A percentile compares a stretch with the other conserved stretches of the same genome.
phyloP scores from a whole-genome alignment of 1,139 yeast species.

The Saccharomycopsis hybrid region DNA sequence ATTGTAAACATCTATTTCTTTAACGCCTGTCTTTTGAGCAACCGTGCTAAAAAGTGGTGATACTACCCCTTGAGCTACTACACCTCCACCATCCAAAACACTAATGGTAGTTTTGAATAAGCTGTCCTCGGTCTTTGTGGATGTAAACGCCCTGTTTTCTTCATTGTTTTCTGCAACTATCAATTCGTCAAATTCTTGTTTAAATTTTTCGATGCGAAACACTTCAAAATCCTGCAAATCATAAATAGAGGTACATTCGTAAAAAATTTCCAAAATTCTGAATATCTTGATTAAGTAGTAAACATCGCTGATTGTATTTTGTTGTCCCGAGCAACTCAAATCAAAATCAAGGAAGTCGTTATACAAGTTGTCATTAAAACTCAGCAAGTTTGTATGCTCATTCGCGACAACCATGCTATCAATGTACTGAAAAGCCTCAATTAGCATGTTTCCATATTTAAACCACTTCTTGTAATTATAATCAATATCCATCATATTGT shows the following conservation, averaged over 20 bases:
- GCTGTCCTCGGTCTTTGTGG: background rate
- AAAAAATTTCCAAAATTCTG: conserved; percentile 1
- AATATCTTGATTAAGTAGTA: background rate
- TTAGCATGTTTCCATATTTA: no score
- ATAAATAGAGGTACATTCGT: conserved; percentile 2
- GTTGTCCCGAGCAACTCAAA: background rate
- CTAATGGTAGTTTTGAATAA: background rate
- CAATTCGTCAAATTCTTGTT: background rate
- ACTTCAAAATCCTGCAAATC: conserved; percentile 5
- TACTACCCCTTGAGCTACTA: background rate
- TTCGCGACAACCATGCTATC: no score
- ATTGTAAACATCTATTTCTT: no score
- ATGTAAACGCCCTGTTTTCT: background rate
- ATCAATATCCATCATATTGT: no score
- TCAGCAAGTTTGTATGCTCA: background rate
- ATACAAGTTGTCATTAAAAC: conserved; percentile 1
- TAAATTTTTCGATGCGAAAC: conserved; percentile 1
- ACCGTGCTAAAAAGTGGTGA: background rate
- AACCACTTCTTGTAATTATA: no score
- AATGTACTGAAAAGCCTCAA: no score
- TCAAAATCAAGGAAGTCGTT: background rate
- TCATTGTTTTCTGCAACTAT: background rate
- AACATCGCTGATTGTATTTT: background rate
- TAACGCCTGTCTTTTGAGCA: no score
- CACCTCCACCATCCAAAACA: background rate